These are phyloP conservation scores for Psidium friedrichsthalianum DNA, from an alignment of 345 rosid species.

Conservation along the genomic window DNA sequence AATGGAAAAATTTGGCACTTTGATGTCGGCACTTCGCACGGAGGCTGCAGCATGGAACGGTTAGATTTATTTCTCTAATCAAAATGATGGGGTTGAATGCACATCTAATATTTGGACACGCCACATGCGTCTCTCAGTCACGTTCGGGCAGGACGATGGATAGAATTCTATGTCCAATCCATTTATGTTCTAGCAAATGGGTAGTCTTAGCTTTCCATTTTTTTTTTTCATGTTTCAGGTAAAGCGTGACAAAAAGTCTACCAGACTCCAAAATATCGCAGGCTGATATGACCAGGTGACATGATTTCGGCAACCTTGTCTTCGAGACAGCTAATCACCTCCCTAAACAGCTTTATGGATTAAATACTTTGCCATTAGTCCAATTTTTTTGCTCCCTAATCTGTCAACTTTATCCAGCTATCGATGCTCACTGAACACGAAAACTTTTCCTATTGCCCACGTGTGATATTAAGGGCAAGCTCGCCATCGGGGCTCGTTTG, in stretches of 20 bases:
- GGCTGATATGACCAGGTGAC: background rate
- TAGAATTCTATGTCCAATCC: background rate
- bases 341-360: background rate
- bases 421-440: background rate
- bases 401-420: background rate
- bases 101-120: background rate
- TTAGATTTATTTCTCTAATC: background rate
- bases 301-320: background rate
- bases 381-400: background rate
- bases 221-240: background rate
- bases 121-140: rapidly evolving
- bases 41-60: too few species aligned
- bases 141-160: rapidly evolving
- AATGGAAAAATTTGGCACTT: too few species aligned
- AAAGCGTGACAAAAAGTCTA: background rate
- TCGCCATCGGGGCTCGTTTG: background rate
- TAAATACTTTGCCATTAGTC: background rate
- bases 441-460: background rate
- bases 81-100: background rate
- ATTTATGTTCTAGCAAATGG: background rate
- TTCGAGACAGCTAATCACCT: background rate
- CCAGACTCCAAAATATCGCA: background rate
- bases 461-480: background rate
- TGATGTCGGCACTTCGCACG: too few species aligned
- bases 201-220: background rate